These are phyloP conservation scores for Rosa lucieae DNA, from an alignment of 306 rosid species.

Conservation along the genomic window DNA sequence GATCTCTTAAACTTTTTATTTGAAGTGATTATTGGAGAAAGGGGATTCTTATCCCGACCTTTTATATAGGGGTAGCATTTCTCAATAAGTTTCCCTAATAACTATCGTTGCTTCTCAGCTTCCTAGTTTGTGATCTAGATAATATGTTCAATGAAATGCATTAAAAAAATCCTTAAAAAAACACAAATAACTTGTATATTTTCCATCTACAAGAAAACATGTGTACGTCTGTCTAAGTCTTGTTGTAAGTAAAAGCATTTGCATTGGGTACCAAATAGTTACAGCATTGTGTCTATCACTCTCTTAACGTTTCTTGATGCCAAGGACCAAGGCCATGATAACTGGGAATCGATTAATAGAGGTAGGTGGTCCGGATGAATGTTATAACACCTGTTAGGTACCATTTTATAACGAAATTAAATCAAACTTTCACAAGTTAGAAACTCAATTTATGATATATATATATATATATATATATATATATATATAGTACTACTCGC, in stretches of 20 bases:
- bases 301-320: not conserved
- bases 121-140: not conserved
- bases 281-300: slow-evolving; percentile 2
- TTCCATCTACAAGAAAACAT: not conserved
- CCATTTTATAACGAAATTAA: slow-evolving; percentile 1
- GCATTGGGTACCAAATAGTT: slow-evolving; percentile 1
- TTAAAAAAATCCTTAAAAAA: too few species aligned
- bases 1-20: too few species aligned
- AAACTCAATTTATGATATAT: not conserved
- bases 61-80: not conserved
- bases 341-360: not conserved
- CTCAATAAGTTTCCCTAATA: not conserved
- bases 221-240: not conserved
- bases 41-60: not conserved
- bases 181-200: not conserved
- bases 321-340: not conserved
- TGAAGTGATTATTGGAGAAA: not conserved
- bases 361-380: slow-evolving; percentile 4
- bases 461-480: too few species aligned
- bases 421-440: slow-evolving; percentile 1
- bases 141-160: not conserved
- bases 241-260: not conserved
- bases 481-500: too few species aligned
- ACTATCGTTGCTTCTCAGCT: not conserved
- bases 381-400: slow-evolving; percentile 4